phyloP scores from a whole-genome alignment of 345 rosid genomes.

The Xanthoceras sorbifolium region DNA sequence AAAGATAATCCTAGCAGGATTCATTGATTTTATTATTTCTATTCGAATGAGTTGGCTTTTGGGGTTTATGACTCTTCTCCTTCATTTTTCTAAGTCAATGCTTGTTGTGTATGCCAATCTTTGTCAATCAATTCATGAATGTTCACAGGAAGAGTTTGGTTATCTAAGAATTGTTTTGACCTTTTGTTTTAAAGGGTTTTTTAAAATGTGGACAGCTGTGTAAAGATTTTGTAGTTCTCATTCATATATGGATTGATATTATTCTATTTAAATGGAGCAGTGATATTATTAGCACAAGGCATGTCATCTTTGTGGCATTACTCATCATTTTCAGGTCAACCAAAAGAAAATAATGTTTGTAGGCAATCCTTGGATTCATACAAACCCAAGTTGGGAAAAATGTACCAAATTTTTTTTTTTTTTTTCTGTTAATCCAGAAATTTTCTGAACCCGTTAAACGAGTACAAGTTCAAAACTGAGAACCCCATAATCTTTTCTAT shows the following conservation, averaged over 20 bases:
- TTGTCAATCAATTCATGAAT: constrained; percentile 1
- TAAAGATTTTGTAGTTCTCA: background rate
- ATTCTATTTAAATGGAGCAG: background rate
- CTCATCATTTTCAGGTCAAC: too few relatives aligned
- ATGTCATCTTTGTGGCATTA: too few relatives aligned
- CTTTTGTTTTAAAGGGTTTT: background rate
- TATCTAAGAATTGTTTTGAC: background rate
- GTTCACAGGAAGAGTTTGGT: background rate
- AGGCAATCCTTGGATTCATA: too few relatives aligned
- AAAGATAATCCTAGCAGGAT: background rate
- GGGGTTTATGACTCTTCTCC: background rate
- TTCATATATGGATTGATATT: background rate
- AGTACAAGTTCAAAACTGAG: too few relatives aligned
- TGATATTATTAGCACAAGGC: background rate
- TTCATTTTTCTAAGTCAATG: background rate
- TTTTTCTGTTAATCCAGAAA: too few relatives aligned
- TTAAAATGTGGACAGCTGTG: background rate
- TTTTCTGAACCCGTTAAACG: too few relatives aligned
- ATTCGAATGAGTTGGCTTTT: background rate
- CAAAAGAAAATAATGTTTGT: too few relatives aligned
- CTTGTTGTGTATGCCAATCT: background rate
- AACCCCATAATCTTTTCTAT: too few relatives aligned
- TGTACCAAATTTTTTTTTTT: too few relatives aligned
- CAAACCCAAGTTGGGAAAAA: too few relatives aligned
- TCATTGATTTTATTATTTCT: too few relatives aligned